phyloP scores from a whole-genome alignment of 805 yeast genomes.

The Soucietia sequanensis region DNA sequence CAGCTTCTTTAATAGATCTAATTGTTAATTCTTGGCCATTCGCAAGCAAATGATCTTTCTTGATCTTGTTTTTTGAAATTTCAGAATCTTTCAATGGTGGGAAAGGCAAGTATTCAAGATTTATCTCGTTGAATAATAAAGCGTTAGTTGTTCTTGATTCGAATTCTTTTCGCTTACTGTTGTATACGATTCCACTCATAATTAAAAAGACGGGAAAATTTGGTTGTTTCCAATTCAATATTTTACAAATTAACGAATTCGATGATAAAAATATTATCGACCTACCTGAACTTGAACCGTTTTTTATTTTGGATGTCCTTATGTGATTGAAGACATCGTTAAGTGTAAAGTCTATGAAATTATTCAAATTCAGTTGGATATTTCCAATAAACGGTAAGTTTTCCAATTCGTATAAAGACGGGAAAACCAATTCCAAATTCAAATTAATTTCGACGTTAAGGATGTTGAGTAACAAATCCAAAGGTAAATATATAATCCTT shows the following conservation, averaged over 20 bases:
- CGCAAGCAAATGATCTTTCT: slow-evolving; percentile 17
- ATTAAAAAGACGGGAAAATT: slow-evolving; percentile 91
- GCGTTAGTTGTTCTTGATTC: slow-evolving; percentile 44
- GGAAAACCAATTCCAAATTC: slow-evolving; percentile 74
- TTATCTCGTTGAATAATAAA: slow-evolving; percentile 24
- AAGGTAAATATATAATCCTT: slow-evolving; percentile 52
- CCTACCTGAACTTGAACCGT: slow-evolving; percentile 37
- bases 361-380: slow-evolving; percentile 56
- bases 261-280: slow-evolving; percentile 82
- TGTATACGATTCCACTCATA: slow-evolving; percentile 61
- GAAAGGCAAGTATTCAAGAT: not conserved
- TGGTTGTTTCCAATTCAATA: slow-evolving; percentile 97
- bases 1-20: slow-evolving; percentile 77
- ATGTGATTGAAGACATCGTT: slow-evolving; percentile 75
- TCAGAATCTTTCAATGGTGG: not conserved
- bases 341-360: slow-evolving; percentile 72
- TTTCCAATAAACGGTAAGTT: slow-evolving; percentile 39
- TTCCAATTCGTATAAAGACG: slow-evolving; percentile 51
- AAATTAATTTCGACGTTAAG: slow-evolving; percentile 63
- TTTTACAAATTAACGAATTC: slow-evolving; percentile 88
- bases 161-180: slow-evolving; percentile 22
- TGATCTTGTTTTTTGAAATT: not conserved
- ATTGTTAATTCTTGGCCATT: slow-evolving; percentile 43
- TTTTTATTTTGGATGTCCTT: slow-evolving; percentile 39
- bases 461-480: slow-evolving; percentile 54